phyloP scores from a whole-genome alignment of 1,139 yeast genomes.

The Kodamaea sp. region DNA sequence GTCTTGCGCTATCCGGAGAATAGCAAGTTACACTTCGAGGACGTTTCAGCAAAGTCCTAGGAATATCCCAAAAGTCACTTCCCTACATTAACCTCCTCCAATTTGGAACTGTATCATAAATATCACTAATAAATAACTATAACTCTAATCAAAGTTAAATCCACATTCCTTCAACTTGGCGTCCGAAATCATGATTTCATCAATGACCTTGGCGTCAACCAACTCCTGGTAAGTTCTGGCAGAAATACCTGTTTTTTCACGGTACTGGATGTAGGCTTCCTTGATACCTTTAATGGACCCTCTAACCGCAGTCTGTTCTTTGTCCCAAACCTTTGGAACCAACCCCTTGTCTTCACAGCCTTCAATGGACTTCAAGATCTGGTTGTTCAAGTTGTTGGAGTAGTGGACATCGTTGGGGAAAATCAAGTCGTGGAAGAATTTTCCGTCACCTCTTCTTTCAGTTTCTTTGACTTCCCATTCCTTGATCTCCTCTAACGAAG shows the following conservation, averaged over 20 bases:
- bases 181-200: conserved; percentile 19
- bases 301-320: conserved; percentile 33
- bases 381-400: conserved; percentile 37
- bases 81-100: too few relatives aligned
- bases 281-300: conserved; percentile 35
- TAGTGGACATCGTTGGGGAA: conserved; percentile 54
- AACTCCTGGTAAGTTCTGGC: conserved; percentile 35
- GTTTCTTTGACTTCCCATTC: conserved; percentile 38
- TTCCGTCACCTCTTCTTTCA: conserved; percentile 37
- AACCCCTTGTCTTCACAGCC: conserved; percentile 24
- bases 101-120: too few relatives aligned
- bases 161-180: conserved; percentile 19
- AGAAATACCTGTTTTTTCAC: conserved; percentile 27
- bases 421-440: conserved; percentile 43
- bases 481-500: conserved; percentile 41
- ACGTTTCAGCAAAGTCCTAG: too few relatives aligned
- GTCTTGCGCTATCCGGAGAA: too few relatives aligned
- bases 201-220: conserved; percentile 24
- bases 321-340: conserved; percentile 40
- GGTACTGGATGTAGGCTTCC: conserved; percentile 37
- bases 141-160: conserved; percentile 16
- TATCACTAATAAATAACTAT: too few relatives aligned
- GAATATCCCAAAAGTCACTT: too few relatives aligned
- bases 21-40: too few relatives aligned
- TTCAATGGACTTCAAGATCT: conserved; percentile 31